A percentile compares a stretch with the other conserved stretches of the same genome.
Evolutionary conservation across 768 basidiomycete species (phyloP).

Genomic region (Tulasnella sp.): DNA sequence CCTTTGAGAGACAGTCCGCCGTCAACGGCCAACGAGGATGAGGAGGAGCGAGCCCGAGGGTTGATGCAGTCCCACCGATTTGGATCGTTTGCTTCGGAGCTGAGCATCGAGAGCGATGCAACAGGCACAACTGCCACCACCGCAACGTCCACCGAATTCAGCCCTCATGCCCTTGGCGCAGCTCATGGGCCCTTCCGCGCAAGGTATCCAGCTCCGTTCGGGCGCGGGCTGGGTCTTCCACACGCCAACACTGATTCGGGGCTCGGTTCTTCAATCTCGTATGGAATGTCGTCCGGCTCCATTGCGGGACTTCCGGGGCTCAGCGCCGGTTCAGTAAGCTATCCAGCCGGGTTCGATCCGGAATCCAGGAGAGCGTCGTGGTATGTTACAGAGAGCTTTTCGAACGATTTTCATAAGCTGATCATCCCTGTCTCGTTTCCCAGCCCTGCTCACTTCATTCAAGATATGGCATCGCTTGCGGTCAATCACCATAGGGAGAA

Average conservation of each 20-base stretch:
- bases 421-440: no score
- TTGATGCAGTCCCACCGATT: conserved; percentile 15
- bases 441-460: conserved; percentile 10
- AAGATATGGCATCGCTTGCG: background rate
- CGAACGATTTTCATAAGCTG: background rate
- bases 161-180: background rate
- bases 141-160: background rate
- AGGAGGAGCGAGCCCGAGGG: conserved; percentile 2
- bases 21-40: background rate
- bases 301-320: background rate
- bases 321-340: background rate
- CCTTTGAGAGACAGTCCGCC: background rate
- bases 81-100: conserved; percentile 14
- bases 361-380: conserved; percentile 11
- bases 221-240: background rate
- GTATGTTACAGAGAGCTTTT: background rate
- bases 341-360: conserved; percentile 5
- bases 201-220: background rate
- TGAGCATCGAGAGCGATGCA: conserved; percentile 8
- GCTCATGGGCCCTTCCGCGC: background rate
- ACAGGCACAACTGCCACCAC: conserved; percentile 11
- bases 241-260: background rate
- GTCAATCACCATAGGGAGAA: background rate
- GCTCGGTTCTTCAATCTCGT: conserved; percentile 4
- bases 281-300: background rate